phyloP scores from a whole-genome alignment of 2,329 filamentous ascomycete species.

The Seiridium unicorne region DNA sequence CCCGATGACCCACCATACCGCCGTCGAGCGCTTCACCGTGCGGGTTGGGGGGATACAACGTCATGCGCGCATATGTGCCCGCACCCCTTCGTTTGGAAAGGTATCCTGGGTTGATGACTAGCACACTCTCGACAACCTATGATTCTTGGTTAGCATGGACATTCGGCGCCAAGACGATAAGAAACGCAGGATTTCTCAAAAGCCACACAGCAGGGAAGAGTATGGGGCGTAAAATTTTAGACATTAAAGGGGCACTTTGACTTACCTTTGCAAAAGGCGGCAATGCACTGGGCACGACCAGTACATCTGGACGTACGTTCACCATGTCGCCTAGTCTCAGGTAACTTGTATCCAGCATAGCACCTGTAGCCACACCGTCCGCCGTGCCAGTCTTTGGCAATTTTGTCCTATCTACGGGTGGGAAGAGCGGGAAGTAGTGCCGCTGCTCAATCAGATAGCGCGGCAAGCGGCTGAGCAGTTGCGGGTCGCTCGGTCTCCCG shows the following conservation, averaged over 20 bases:
- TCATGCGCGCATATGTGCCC: constrained; percentile 83
- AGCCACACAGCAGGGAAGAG: too few species aligned
- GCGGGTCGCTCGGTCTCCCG: constrained; percentile 52
- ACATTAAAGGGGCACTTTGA: constrained; percentile 7
- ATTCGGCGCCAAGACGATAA: neutral
- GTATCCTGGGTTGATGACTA: constrained; percentile 87
- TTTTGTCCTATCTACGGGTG: constrained; percentile 67
- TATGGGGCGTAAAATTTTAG: too few species aligned
- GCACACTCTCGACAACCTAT: constrained; percentile 85
- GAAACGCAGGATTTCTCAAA: too few species aligned
- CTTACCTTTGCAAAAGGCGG: constrained; percentile 85
- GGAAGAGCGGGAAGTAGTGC: constrained; percentile 88
- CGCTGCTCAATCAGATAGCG: constrained; percentile 83
- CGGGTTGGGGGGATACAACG: constrained; percentile 64
- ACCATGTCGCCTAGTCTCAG: constrained; percentile 89
- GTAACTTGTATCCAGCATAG: constrained; percentile 80
- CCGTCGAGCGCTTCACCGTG: constrained; percentile 56
- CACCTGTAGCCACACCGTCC: constrained; percentile 64
- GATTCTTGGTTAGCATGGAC: constrained; percentile 1
- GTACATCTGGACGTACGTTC: constrained; percentile 78
- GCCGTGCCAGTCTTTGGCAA: constrained; percentile 64
- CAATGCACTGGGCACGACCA: constrained; percentile 79
- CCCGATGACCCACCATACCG: constrained; percentile 65
- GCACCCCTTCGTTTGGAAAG: constrained; percentile 81
- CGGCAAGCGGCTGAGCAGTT: constrained; percentile 69